phyloP scores from a whole-genome alignment of 345 rosid genomes.

The Adansonia digitata region DNA sequence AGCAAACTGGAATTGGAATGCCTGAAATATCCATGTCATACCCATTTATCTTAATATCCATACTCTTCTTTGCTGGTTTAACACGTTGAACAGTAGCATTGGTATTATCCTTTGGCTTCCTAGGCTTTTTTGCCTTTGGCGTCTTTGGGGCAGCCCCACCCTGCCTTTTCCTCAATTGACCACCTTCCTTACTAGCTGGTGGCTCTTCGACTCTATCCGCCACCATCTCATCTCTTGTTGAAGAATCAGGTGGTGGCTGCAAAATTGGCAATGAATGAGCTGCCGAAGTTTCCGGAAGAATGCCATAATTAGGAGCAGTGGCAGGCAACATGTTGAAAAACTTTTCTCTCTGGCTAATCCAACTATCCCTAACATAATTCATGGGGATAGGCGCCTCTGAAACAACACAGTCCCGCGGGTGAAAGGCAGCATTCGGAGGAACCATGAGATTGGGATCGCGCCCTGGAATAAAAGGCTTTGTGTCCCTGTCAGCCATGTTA shows the following conservation, averaged over 20 bases:
- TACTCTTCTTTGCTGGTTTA: constrained; percentile 73
- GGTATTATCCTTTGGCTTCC: constrained; percentile 70
- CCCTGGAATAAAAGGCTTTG: constrained; percentile 59
- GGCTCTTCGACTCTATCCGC: constrained; percentile 51
- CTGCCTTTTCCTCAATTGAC: constrained; percentile 66
- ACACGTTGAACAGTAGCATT: constrained; percentile 41
- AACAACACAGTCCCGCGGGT: constrained; percentile 55
- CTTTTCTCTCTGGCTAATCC: constrained; percentile 73
- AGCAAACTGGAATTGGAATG: constrained; percentile 84
- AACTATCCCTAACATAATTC: constrained; percentile 56
- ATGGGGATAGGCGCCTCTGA: constrained; percentile 50
- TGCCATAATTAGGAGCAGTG: constrained; percentile 39
- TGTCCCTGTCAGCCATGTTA: constrained; percentile 59
- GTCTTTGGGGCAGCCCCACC: constrained; percentile 39
- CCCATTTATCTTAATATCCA: constrained; percentile 77
- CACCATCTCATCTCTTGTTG: constrained; percentile 48
- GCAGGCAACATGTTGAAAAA: constrained; percentile 51
- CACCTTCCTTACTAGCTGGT: constrained; percentile 35
- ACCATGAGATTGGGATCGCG: constrained; percentile 63
- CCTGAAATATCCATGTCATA: constrained; percentile 81
- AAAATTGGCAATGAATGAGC: constrained; percentile 55
- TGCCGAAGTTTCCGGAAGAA: constrained; percentile 57
- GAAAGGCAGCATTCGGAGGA: constrained; percentile 41
- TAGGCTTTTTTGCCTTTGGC: constrained; percentile 67
- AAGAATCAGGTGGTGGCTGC: constrained; percentile 52